Evolutionary conservation across 805 yeast genomes (phyloP).

Genomic region (Kazachstania viticola): DNA sequence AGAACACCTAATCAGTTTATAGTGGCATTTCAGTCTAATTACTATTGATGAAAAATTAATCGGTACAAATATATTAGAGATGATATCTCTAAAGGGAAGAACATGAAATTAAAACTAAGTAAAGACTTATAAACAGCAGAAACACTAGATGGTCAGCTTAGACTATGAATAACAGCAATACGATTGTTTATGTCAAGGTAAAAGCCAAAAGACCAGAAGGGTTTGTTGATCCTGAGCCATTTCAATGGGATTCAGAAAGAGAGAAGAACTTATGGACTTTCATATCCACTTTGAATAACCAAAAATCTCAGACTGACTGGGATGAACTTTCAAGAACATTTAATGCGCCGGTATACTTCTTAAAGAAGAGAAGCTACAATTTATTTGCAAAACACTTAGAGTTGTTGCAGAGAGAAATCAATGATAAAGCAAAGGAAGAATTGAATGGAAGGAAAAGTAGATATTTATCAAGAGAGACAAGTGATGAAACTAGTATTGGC

Average conservation of each 20-base stretch:
- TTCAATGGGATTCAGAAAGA: constrained; percentile 24
- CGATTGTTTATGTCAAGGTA: constrained; percentile 34
- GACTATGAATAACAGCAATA: constrained; percentile 21
- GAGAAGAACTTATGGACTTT: constrained; percentile 25
- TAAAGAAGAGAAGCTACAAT: constrained; percentile 21
- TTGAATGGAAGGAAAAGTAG: no score
- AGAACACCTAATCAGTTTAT: no score
- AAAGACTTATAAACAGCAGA: no score
- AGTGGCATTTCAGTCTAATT: no score
- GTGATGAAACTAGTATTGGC: no score
- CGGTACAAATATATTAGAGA: no score
- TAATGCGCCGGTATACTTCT: constrained; percentile 25
- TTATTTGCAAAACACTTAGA: constrained; percentile 19
- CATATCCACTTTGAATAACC: constrained; percentile 14
- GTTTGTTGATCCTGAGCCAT: constrained; percentile 29
- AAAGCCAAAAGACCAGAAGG: constrained; percentile 32
- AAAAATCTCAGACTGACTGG: constrained; percentile 22
- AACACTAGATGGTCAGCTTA: no score
- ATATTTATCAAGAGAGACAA: not conserved
- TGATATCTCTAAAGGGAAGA: no score
- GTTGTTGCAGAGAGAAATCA: constrained; percentile 17
- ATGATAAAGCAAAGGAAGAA: constrained; percentile 3
- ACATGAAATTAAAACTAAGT: no score
- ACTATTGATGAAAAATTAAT: no score
- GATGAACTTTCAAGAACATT: constrained; percentile 24